Percentiles rank a stretch among this genome's conserved stretches.
These are phyloP conservation scores for Yamadazyma akitaensis DNA, from an alignment of 805 yeast genomes.

Conservation along the genomic window DNA sequence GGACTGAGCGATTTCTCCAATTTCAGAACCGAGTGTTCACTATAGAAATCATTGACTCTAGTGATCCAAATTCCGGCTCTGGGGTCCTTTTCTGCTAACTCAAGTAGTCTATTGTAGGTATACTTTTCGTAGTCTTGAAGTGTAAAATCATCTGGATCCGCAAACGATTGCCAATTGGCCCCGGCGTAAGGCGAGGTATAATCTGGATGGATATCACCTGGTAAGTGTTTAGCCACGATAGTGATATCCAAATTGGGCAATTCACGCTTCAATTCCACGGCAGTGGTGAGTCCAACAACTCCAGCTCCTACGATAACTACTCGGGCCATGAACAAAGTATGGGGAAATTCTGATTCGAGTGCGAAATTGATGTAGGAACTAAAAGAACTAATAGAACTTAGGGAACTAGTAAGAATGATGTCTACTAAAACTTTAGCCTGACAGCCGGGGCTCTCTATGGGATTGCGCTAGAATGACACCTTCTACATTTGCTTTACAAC, in stretches of 20 bases:
- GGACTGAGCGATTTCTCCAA: conserved; percentile 11
- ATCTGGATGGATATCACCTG: conserved; percentile 50
- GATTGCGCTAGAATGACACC: no score
- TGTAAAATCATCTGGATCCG: conserved; percentile 33
- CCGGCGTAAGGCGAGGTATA: conserved; percentile 72
- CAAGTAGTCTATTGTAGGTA: conserved; percentile 46
- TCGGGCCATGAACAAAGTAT: neutral
- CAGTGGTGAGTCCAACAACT: conserved; percentile 36
- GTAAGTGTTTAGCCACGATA: conserved; percentile 39
- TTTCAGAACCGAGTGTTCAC: conserved; percentile 2
- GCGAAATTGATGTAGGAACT: neutral
- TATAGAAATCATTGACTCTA: neutral
- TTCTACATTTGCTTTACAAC: no score
- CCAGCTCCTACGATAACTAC: conserved; percentile 33
- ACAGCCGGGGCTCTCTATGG: no score
- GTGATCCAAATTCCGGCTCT: conserved; percentile 44
- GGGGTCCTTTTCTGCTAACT: conserved; percentile 46
- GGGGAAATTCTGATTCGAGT: no score
- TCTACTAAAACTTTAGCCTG: no score
- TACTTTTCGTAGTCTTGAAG: conserved; percentile 44
- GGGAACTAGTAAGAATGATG: no score
- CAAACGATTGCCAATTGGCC: conserved; percentile 68
- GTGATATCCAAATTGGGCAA: conserved; percentile 24
- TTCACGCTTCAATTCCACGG: conserved; percentile 25
- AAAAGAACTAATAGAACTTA: no score